These are phyloP conservation scores for Colletotrichum limetticola DNA, from an alignment of 2,329 filamentous ascomycete species.

Conservation along the genomic window DNA sequence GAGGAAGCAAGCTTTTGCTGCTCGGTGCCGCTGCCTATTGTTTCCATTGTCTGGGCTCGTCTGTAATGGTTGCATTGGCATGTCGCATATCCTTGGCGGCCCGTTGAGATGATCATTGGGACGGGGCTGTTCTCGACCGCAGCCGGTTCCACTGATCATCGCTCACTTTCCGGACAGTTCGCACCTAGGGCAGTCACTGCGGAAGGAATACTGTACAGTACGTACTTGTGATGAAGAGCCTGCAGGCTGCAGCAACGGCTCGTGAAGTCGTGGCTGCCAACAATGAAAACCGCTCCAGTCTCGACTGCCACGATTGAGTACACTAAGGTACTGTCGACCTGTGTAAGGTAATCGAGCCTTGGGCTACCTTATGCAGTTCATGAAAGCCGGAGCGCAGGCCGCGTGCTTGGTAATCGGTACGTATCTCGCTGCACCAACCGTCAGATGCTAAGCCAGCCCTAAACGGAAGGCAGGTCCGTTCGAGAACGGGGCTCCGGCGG, in stretches of 20 bases:
- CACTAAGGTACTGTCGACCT: too few relatives aligned
- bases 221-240: background rate
- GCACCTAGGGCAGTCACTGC: background rate
- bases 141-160: slow-evolving; percentile 25
- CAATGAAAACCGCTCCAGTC: background rate
- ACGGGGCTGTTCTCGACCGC: slow-evolving; percentile 28
- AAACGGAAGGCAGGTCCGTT: slow-evolving; percentile 21
- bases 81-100: slow-evolving; percentile 20
- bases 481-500: slow-evolving; percentile 10
- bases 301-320: background rate
- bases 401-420: background rate
- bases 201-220: background rate
- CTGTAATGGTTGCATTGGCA: slow-evolving; percentile 19
- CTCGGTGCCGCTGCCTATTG: background rate
- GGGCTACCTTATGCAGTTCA: background rate
- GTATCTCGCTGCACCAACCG: background rate
- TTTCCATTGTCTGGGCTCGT: background rate
- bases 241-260: background rate
- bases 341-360: background rate
- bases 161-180: slow-evolving; percentile 9
- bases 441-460: background rate
- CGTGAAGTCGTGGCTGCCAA: background rate
- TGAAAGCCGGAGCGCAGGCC: background rate
- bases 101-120: slow-evolving; percentile 23
- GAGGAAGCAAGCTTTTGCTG: slow-evolving; percentile 2